Conservation (phyloP, 257 asterid genomes). For the Solanum ahanhuiri region DNA sequence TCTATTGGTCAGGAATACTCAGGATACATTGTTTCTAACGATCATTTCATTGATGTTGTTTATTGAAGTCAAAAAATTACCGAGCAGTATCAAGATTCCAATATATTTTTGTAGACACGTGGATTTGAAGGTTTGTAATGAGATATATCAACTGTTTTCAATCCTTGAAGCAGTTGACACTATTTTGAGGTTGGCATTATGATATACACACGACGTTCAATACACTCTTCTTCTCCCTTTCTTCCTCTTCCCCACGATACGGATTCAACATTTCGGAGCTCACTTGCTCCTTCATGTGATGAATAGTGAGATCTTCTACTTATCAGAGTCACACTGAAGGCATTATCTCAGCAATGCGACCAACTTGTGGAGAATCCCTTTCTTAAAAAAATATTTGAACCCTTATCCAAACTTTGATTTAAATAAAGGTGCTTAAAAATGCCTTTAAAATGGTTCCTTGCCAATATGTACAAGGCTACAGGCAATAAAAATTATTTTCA, state of each 20-base stretch:
- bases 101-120: not conserved
- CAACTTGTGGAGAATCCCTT: not conserved
- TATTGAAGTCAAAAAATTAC: not conserved
- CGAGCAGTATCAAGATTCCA: not conserved
- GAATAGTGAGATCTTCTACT: not conserved
- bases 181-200: not conserved
- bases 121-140: not conserved
- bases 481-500: not conserved
- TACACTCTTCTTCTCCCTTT: not conserved
- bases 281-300: not conserved
- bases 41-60: not conserved
- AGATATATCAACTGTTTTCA: not conserved
- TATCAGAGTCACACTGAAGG: not conserved
- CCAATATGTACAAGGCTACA: not conserved
- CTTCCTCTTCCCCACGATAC: not conserved
- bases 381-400: not conserved
- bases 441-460: not conserved
- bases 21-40: not conserved
- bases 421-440: no score
- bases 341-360: not conserved
- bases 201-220: not conserved
- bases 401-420: not conserved
- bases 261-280: not conserved
- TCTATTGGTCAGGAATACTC: not conserved
- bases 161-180: not conserved